Evolutionary conservation across 768 basidiomycete species (phyloP), one percentile per base, ranked within the genome.

Genomic region (Clitopilus hobsonii): DNA sequence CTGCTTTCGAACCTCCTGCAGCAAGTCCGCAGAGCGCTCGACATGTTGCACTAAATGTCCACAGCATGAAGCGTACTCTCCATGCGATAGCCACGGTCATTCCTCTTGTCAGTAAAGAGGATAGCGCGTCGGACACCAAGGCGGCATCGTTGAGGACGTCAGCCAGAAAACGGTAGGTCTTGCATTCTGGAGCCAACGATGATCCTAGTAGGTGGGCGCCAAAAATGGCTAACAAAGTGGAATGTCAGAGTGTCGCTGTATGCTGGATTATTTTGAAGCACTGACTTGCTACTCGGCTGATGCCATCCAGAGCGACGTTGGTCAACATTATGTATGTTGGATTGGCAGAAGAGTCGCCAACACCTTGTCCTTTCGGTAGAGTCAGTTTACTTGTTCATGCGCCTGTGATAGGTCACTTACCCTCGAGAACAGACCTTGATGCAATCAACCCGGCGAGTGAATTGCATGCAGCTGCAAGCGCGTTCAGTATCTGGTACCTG

Each of bases 1-100:
- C 84, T 1, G 86, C 80, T 64, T 87, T 88, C 3, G 87, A 86
- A 1, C 87, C 86, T 13, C 81, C 83, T 6, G 84, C 86, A 7
- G 78, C 79, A n/a, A 88, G 79, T 0, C 73, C 75, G 59, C 86
- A 88, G 1, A 88, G 67, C 1, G 85, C 77, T 25, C 81, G 77
- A 54, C 83, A 69, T 1, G 77, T 73, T 0, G 85, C 83, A 55
- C 84, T 85, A 38, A 84, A 49, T 57, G 87, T 88, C 4, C 88
- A 68, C 0, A 78, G 72, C 1, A 68, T 59, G 1, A 83, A 64
- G 6, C 84, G 79, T 3, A 82, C 61, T 28, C 59, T 57, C 60
- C 52, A 66, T 3, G 80, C 74, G 56, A 76, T 65, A 11, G 66
- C 60, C 3, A 65, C 54, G 0, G 75, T 66, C 38, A 67, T 74